Base-by-base conservation (phyloP, 441 rosid species). In the Biscutella auriculata region DNA sequence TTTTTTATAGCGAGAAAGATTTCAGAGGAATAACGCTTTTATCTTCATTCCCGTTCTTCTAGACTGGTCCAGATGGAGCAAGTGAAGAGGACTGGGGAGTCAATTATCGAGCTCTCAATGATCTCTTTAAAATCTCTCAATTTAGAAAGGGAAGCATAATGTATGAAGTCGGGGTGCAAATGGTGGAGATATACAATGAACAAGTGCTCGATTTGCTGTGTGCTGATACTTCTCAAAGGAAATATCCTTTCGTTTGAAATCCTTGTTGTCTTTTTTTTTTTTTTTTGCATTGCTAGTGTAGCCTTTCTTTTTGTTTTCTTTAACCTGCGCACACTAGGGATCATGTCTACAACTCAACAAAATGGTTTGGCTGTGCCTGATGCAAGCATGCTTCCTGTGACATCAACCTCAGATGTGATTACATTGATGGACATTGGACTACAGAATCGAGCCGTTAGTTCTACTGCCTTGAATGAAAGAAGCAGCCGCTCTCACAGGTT, bases 401-500 rank as follows among this genome's bases (percentile, higher is more conserved):
- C 63, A 56, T 55, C 81, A 28, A 77, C 82, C 21, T 74, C 79
- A 9, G 80, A 83, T 75, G 84, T 80, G 7, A 48, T 80, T 60
- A 77, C 76, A 10, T 42, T 80, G 48, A 83, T 83, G 72, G 73
- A 77, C 15, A 42, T 70, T 43, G 89, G 89, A 44, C 41, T 80
- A 39, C 71, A 79, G 60, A 80, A 80, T 40, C 71, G 89, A 57
- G 76, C 84, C 2, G 68, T 75, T 15, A 51, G 84, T 19, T 51
- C 84, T 61, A 83, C 89, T 5, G 84, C 86, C 8, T 33, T 83
- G 56, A 83, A 83, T 58, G 81, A 81, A 72, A 68, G 89, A 66
- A 83, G 89, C 53, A 83, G 89, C 44, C 89, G 89, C 12, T 83
- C 89, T 9, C 89, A 83, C 62, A 78, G 86, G 90, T 83, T 59